Conservation (phyloP, 768 basidiomycete species). For the Mycena haematopus region DNA sequence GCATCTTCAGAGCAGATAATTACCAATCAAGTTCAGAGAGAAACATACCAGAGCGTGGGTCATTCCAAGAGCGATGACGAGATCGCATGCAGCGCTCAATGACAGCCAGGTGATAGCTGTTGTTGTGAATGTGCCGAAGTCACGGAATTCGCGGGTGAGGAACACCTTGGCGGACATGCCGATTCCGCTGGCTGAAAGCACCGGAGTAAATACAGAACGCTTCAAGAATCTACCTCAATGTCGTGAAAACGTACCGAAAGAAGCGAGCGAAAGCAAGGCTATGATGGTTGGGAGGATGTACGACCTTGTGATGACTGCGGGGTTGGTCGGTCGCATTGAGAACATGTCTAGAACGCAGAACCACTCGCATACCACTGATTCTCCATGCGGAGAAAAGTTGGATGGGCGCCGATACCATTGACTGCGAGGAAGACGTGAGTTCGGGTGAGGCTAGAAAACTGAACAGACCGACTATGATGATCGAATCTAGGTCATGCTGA, state of each 20-base stretch:
- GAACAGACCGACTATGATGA: conserved; percentile 16
- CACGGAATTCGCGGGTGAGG: not conserved
- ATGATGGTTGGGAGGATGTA: conserved; percentile 7
- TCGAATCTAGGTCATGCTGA: conserved; percentile 2
- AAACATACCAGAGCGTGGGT: conserved; percentile 11
- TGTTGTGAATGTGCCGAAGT: conserved; percentile 1
- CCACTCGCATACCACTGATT: conserved; percentile 1
- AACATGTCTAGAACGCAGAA: not conserved
- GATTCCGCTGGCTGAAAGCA: conserved; percentile 2
- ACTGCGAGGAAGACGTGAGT: not conserved
- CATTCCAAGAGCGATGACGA: conserved; percentile 20
- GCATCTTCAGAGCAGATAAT: no score
- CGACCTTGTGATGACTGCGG: conserved; percentile 16
- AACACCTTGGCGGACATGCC: not conserved
- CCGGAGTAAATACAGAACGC: not conserved
- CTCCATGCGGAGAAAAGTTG: conserved; percentile 26
- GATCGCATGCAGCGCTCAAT: conserved; percentile 10
- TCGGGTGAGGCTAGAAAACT: not conserved
- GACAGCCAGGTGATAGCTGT: conserved; percentile 11
- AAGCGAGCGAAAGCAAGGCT: conserved; percentile 10
- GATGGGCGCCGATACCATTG: conserved; percentile 20
- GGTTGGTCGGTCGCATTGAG: no score
- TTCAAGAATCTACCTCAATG: not conserved
- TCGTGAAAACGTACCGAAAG: conserved; percentile 11
- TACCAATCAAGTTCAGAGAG: not conserved